These are phyloP conservation scores for Paraconiothyrium brasiliense DNA, from an alignment of 2,329 filamentous ascomycete species.

Conservation along the genomic window DNA sequence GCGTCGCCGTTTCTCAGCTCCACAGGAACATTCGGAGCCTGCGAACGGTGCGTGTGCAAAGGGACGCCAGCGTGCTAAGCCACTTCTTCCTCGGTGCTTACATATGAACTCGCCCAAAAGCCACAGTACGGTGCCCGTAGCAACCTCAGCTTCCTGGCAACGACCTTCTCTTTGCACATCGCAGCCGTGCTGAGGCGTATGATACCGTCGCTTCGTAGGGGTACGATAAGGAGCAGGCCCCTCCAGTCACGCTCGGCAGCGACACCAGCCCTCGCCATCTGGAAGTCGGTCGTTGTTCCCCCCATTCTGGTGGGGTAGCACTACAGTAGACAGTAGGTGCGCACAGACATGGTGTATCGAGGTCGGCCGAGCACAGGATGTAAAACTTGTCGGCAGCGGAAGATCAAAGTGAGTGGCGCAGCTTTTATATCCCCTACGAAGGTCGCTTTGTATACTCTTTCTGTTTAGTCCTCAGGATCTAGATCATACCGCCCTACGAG, in stretches of 20 bases:
- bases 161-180: neutral
- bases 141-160: neutral
- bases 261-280: neutral
- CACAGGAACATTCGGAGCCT: neutral
- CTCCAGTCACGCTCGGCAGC: neutral
- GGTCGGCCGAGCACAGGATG: slow-evolving; percentile 46
- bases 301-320: neutral
- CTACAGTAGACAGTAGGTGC: neutral
- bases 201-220: neutral
- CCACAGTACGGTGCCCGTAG: slow-evolving; percentile 10
- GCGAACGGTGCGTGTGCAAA: neutral
- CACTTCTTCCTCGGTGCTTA: slow-evolving; percentile 6
- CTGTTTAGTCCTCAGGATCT: neutral
- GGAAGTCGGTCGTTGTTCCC: neutral
- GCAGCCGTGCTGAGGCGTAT: neutral
- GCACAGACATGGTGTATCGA: slow-evolving; percentile 39
- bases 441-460: neutral
- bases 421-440: slow-evolving; percentile 2
- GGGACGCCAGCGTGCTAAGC: slow-evolving; percentile 15
- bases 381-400: slow-evolving; percentile 51
- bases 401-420: slow-evolving; percentile 48
- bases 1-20: neutral
- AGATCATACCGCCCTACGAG: neutral
- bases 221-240: neutral
- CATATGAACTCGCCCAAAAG: slow-evolving; percentile 10